Base-by-base conservation (phyloP, 768 basidiomycete genomes). In the Cystofilobasidium macerans region DNA sequence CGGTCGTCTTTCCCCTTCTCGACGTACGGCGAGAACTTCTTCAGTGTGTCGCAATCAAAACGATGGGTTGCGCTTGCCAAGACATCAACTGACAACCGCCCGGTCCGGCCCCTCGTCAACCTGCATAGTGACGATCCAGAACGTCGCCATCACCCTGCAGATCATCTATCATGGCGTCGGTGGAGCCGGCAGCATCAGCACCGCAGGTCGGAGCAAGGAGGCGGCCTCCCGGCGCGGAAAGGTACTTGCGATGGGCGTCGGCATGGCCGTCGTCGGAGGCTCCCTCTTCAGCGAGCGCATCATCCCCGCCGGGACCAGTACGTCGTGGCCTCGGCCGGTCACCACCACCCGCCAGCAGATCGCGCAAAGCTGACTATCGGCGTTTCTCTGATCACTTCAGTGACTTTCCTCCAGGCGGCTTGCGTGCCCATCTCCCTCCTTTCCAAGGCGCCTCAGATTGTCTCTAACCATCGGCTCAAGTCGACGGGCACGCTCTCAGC, bases 1-100 rank as follows among this genome's bases (percentile, higher is more conserved):
- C 81, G 90, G 28, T 86, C 89, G 72, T 76, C 79, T 28, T 97
- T 93, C 77, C 91, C 95, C 0, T 95, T 97, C 80, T 90, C 89
- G 24, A 97, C 95, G 0, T 99, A 97, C 68, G 95, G 95, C 72
- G 95, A 99, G 77, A 97, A 94, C 79, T 75, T 92, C 64, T 97
- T 97, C 83, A 54, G 51, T 54, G 51, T 30, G 51, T 32, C 51
- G 82, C 98, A 5, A 22, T 22, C 45, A 40, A 16, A 8, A 16
- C 38, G 38, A 57, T 85, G 89, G 35, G 72, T 77, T 22, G 12
- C 45, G 13, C 45, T 48, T 24, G 20, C 45, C n/a, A n/a, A n/a
- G n/a, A n/a, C n/a, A 48, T 48, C 24, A n/a, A 22, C 20, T 51
- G 22, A 22, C 7, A 9, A 11, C 59, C 69, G 8, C 16, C 38